Conservation (phyloP, 2,329 filamentous ascomycete genomes). For the Salinomyces thailandicus region DNA sequence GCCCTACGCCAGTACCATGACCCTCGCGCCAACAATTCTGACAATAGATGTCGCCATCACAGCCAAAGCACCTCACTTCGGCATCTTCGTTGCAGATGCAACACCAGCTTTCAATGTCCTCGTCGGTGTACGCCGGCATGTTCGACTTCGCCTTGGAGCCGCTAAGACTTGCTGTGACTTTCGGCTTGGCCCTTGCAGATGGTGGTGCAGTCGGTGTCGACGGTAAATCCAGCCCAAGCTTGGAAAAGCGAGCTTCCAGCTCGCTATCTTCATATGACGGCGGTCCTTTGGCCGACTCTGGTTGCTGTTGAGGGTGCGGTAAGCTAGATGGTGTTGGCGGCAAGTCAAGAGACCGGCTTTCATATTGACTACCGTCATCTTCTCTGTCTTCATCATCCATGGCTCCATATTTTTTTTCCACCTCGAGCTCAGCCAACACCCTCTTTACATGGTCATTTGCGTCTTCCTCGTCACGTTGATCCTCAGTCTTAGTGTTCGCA, state of each 20-base stretch:
- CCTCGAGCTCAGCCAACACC: constrained; percentile 37
- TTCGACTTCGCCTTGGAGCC: constrained; percentile 23
- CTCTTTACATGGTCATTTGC: constrained; percentile 38
- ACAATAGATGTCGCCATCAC: constrained; percentile 63
- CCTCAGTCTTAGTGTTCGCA: constrained; percentile 12
- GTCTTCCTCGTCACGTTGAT: constrained; percentile 28
- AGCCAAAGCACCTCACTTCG: constrained; percentile 60
- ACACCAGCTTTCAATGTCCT: constrained; percentile 68
- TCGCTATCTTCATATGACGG: constrained; percentile 31
- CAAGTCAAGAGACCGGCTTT: constrained; percentile 12
- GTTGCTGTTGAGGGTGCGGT: too few species aligned
- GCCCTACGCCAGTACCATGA: constrained; percentile 59
- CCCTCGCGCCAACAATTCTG: constrained; percentile 70
- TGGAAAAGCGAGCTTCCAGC: constrained; percentile 35
- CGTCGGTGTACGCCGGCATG: constrained; percentile 46
- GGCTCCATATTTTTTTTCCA: constrained; percentile 31
- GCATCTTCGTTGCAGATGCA: constrained; percentile 73
- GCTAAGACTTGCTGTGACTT: constrained; percentile 6
- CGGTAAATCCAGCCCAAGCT: constrained; percentile 36
- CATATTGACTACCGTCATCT: background rate
- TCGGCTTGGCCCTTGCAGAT: constrained; percentile 15
- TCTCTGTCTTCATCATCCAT: constrained; percentile 6
- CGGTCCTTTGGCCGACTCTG: constrained; percentile 8
- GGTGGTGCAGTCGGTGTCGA: constrained; percentile 38
- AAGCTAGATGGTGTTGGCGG: constrained; percentile 25